A percentile compares a stretch with the other conserved stretches of the same genome.
phyloP scores from a whole-genome alignment of 1,284 basidiomycete species.

The Ceratobasidium papillatum region DNA sequence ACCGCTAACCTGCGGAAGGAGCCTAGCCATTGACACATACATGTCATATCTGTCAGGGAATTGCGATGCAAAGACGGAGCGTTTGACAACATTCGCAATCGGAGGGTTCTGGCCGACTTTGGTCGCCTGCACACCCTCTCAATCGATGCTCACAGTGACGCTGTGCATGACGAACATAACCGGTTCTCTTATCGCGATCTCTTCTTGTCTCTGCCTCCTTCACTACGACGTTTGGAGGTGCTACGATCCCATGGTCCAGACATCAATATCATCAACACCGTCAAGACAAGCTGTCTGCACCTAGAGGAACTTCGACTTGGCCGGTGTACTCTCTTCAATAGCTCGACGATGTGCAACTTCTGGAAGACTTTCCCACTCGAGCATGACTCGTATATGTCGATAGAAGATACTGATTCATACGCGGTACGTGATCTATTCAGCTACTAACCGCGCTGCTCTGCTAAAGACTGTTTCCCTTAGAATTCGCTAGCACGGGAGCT shows the following conservation, averaged over 20 bases:
- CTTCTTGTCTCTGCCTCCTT: constrained; percentile 23
- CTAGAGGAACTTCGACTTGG: constrained; percentile 21
- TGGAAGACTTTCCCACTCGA: constrained; percentile 36
- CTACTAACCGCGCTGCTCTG: not conserved
- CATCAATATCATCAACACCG: constrained; percentile 11
- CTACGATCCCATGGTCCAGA: constrained; percentile 28
- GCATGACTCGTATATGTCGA: constrained; percentile 39
- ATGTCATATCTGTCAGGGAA: constrained; percentile 8
- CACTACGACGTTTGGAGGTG: constrained; percentile 18
- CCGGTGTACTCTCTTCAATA: constrained; percentile 27
- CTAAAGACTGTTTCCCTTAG: not conserved
- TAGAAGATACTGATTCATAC: constrained; percentile 24
- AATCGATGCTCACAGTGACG: constrained; percentile 24
- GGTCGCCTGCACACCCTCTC: constrained; percentile 8
- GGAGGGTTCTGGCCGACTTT: not conserved
- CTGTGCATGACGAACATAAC: not conserved
- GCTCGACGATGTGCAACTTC: not conserved
- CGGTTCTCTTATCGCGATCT: constrained; percentile 27
- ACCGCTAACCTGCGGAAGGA: not conserved
- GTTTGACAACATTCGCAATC: not conserved
- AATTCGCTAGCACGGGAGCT: constrained; percentile 23
- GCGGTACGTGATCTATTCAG: constrained; percentile 1
- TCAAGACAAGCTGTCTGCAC: constrained; percentile 8
- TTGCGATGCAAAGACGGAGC: not conserved
- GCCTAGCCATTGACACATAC: not conserved